Evolutionary conservation across 1,284 basidiomycete species (phyloP), one percentile per base, ranked within the genome.

Genomic region (Ganoderma lingzhi): DNA sequence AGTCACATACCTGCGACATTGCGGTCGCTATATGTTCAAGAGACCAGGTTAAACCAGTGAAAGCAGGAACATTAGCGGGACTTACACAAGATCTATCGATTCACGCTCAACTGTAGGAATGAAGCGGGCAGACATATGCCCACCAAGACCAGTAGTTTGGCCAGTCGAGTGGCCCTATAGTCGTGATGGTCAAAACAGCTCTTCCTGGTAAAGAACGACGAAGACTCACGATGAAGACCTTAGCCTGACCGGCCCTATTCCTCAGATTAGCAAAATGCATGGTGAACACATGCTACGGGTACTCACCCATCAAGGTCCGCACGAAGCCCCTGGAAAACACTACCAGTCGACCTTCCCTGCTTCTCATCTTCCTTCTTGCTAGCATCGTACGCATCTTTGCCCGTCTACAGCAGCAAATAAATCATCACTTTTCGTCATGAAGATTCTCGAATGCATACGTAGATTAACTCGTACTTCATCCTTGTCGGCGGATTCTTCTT

Each of bases 41-140:
- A 14, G 6, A 45, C 19, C 37, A 61, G 15, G 45, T 55, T 6
- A 60, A 44, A 30, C 15, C 10, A 6, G 28, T 23, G 41, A 4
- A 76, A 39, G 63, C 8, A 67, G 64, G 81, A 80, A 64, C 77
- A 79, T 8, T 6, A 8, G 42, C 75, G 70, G n/a, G 8, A 64
- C 90, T 81, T 79, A 94, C 90, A 94, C 91, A 6, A 96, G 83
- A 80, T 98, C 96, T 72, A 98, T 92, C 0, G 94, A 95, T 81
- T 99, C 97, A 72, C 97, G 89, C 81, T 99, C 97, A 2, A 99
- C 97, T 0, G 97, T 99, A 0, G 96, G 96, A 69, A 99, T 98
- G 78, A 99, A 99, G 9, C 96, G 87, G 2, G 95, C 93, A 1
- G 96, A 90, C 80, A 99, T 90, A 76, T 97, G 96, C 0, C 96